Evolutionary conservation across 352 stramenopile genomes (phyloP).

Genomic region (Globisporangium cylindrosporum): DNA sequence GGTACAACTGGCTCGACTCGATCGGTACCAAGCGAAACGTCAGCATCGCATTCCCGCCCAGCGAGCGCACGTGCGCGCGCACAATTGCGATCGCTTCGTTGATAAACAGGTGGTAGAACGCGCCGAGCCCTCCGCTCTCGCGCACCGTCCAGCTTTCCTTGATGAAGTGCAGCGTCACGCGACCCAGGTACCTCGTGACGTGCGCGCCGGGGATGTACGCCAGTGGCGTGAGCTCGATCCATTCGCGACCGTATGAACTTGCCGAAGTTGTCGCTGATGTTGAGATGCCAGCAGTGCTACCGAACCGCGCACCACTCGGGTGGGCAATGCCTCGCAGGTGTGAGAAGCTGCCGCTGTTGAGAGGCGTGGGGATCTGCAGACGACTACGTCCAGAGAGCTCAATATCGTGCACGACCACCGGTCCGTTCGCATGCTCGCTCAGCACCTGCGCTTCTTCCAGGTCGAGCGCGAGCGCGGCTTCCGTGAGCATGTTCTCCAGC

Average conservation of each 20-base stretch:
- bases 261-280: slow-evolving; percentile 8
- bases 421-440: slow-evolving; percentile 16
- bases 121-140: slow-evolving; percentile 78
- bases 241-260: slow-evolving; percentile 53
- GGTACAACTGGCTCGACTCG: slow-evolving; percentile 84
- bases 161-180: slow-evolving; percentile 89
- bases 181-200: slow-evolving; percentile 75
- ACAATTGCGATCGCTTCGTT: slow-evolving; percentile 87
- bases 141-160: slow-evolving; percentile 89
- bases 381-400: slow-evolving; percentile 33
- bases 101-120: slow-evolving; percentile 87
- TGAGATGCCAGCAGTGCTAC: slow-evolving; percentile 10
- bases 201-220: slow-evolving; percentile 73
- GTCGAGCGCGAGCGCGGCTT: slow-evolving; percentile 41
- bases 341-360: slow-evolving; percentile 35
- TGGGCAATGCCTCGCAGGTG: slow-evolving; percentile 26
- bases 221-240: slow-evolving; percentile 83
- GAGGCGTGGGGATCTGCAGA: slow-evolving; percentile 44
- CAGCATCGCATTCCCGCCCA: slow-evolving; percentile 85
- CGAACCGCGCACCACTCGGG: slow-evolving; percentile 15
- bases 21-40: slow-evolving; percentile 85
- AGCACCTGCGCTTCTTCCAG: slow-evolving; percentile 24
- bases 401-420: slow-evolving; percentile 31
- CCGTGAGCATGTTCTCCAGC: slow-evolving; percentile 45
- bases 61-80: slow-evolving; percentile 74